These are phyloP conservation scores for Paspalum vaginatum DNA, from an alignment of 176 grass and related monocot species.

Conservation along the genomic window DNA sequence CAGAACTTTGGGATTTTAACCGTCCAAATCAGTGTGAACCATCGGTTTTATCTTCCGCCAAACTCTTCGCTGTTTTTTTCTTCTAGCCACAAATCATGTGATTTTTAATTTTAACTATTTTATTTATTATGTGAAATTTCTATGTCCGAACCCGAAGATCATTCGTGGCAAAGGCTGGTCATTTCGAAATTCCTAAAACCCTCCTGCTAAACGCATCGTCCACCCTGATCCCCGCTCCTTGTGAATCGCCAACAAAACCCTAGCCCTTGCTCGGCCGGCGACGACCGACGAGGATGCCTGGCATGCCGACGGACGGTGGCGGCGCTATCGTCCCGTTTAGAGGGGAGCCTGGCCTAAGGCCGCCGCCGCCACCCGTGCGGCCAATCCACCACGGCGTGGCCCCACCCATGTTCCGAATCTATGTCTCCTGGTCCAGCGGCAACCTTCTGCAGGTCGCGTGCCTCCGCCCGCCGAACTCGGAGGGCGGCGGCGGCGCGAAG, in stretches of 20 bases:
- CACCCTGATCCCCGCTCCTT: too few relatives aligned
- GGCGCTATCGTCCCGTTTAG: conserved; percentile 67
- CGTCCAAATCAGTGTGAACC: too few relatives aligned
- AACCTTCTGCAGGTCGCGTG: conserved; percentile 88
- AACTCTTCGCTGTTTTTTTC: too few relatives aligned
- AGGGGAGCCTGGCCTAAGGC: conserved; percentile 41
- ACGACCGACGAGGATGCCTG: conserved; percentile 71
- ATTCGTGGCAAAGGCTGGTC: too few relatives aligned
- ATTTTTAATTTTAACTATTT: too few relatives aligned
- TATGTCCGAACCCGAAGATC: too few relatives aligned
- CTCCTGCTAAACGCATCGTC: not conserved
- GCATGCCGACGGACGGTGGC: conserved; percentile 56
- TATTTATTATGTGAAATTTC: too few relatives aligned
- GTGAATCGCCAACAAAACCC: too few relatives aligned
- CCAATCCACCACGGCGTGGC: conserved; percentile 66
- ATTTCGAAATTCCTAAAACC: conserved; percentile 26
- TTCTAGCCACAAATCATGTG: too few relatives aligned
- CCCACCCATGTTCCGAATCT: conserved; percentile 73
- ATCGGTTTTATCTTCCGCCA: too few relatives aligned
- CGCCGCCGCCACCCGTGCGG: conserved; percentile 48
- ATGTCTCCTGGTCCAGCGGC: conserved; percentile 82
- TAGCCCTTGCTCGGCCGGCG: conserved; percentile 32
- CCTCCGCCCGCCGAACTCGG: conserved; percentile 46
- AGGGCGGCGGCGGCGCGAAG: conserved; percentile 10
- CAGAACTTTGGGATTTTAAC: too few relatives aligned